phyloP scores from a whole-genome alignment of 805 yeast species.

The Priceomyces carsonii region DNA sequence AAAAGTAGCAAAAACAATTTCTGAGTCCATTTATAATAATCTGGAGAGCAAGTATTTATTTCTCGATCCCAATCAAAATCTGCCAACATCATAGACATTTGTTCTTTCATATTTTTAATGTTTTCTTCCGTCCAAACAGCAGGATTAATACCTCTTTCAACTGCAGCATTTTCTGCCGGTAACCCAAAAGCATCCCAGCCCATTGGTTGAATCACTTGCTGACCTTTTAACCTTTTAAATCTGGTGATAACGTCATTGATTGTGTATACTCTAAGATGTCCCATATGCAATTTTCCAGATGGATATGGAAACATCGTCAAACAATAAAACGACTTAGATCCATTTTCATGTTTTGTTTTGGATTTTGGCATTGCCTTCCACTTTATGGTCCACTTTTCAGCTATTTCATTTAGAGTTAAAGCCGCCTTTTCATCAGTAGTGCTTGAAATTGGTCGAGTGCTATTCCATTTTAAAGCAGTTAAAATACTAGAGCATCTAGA shows the following conservation, averaged over 20 bases:
- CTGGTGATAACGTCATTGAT: conserved; percentile 84
- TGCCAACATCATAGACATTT: conserved; percentile 74
- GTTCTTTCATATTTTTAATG: conserved; percentile 82
- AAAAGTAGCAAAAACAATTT: conserved; percentile 72
- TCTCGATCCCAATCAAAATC: conserved; percentile 95
- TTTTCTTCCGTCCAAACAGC: conserved; percentile 79
- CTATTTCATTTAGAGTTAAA: conserved; percentile 27
- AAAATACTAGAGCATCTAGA: too few relatives aligned
- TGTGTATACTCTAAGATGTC: conserved; percentile 91
- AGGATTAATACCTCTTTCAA: conserved; percentile 79
- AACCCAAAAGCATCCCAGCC: conserved; percentile 99
- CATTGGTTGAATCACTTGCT: conserved; percentile 88
- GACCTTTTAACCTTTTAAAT: conserved; percentile 74
- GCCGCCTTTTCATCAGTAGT: too few relatives aligned
- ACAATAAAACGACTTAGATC: conserved; percentile 49
- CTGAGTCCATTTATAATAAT: conserved; percentile 92
- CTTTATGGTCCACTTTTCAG: conserved; percentile 51
- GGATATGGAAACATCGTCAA: conserved; percentile 96
- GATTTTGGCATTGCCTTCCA: conserved; percentile 45
- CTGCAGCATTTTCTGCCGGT: conserved; percentile 98
- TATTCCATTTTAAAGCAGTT: too few relatives aligned
- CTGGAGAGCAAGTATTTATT: conserved; percentile 80
- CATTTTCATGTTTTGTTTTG: conserved; percentile 18
- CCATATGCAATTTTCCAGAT: conserved; percentile 89
- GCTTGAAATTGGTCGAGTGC: too few relatives aligned